These are phyloP conservation scores for Penicillium corylophilum DNA, from an alignment of 2,329 filamentous ascomycete genomes.

Conservation along the genomic window DNA sequence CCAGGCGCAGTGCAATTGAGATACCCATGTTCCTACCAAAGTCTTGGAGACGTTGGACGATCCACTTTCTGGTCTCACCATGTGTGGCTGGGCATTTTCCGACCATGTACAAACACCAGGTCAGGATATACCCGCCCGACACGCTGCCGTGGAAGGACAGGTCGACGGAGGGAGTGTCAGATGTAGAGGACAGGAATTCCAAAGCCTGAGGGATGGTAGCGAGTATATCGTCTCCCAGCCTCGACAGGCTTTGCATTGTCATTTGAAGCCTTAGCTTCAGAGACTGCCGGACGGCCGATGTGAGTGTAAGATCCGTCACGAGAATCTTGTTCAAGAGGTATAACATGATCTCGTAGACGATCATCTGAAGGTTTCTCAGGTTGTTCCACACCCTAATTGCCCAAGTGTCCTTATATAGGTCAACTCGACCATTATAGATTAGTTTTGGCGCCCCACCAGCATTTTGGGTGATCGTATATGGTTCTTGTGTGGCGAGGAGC, in stretches of 20 bases:
- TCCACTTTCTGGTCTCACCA: too few relatives aligned
- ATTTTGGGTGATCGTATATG: slow-evolving; percentile 9
- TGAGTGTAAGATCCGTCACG: background rate
- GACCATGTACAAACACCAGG: slow-evolving; percentile 10
- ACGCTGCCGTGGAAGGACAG: background rate
- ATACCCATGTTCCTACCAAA: too few relatives aligned
- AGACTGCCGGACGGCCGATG: background rate
- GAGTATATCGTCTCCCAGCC: slow-evolving; percentile 18
- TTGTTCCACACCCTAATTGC: slow-evolving; percentile 27
- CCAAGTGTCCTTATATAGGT: slow-evolving; percentile 16
- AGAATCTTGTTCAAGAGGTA: slow-evolving; percentile 15
- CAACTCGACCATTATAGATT: slow-evolving; percentile 15
- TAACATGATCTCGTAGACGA: slow-evolving; percentile 18
- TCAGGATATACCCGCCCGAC: slow-evolving; percentile 8
- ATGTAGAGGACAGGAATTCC: slow-evolving; percentile 7
- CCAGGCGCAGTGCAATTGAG: too few relatives aligned
- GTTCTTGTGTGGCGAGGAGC: slow-evolving; percentile 11
- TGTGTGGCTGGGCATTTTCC: slow-evolving; percentile 4
- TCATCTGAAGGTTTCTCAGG: slow-evolving; percentile 16
- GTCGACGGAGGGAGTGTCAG: background rate
- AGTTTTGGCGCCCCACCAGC: background rate
- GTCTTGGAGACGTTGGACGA: too few relatives aligned
- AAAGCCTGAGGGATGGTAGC: slow-evolving; percentile 23
- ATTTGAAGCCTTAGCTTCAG: slow-evolving; percentile 9
- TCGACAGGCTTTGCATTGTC: slow-evolving; percentile 9